Evolutionary conservation across 2,329 filamentous ascomycete species (phyloP), one percentile per base, ranked within the genome.

Genomic region (Fulvia fulva): DNA sequence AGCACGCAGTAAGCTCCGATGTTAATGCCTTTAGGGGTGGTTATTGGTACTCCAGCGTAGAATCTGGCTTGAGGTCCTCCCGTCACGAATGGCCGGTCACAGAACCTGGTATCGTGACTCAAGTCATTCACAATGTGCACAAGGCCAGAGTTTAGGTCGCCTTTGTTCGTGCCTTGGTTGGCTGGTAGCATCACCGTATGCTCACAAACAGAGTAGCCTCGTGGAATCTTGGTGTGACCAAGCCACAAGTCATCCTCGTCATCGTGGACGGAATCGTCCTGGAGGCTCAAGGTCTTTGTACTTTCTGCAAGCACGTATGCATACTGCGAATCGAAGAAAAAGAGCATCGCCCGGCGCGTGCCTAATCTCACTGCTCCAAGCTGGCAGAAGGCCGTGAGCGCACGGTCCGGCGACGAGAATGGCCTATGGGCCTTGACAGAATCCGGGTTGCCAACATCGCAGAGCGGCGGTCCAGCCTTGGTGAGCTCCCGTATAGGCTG

Each of bases 1-100:
- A 85, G 73, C 1, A 87, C 79, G 53, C 81, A 81, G 58, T 85
- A 84, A 11, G 78, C 80, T 9, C 86, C 86, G 56, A 89, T 83
- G 49, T 80, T 79, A 65, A 82, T 80, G 23, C 82, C 80, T 37
- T 78, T 80, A 0, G 80, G 62, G 4, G 63, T 62, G 0, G 61
- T 63, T 37, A 65, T 64, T 1, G 63, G 63, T 0, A 87, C 84
- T 19, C 81, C 81, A 5, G 81, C 82, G 58, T 84, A 83, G 65
- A 85, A 85, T 7, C 67, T 65, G 7, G 65, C 68, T 19, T 61
- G 65, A 0, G 70, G 70, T n/a, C 64, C 64, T 43, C 58, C 64
- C 5, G 37, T 62, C 2, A 72, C 69, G 55, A 67, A 72, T 11
- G 69, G 64, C 22, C 63, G 30, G 19, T 71, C 62, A 43, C 65